Evolutionary conservation across 176 grass and related monocot species (phyloP), one percentile per base, ranked within the genome.

Genomic region (Coix lacrymajobi): DNA sequence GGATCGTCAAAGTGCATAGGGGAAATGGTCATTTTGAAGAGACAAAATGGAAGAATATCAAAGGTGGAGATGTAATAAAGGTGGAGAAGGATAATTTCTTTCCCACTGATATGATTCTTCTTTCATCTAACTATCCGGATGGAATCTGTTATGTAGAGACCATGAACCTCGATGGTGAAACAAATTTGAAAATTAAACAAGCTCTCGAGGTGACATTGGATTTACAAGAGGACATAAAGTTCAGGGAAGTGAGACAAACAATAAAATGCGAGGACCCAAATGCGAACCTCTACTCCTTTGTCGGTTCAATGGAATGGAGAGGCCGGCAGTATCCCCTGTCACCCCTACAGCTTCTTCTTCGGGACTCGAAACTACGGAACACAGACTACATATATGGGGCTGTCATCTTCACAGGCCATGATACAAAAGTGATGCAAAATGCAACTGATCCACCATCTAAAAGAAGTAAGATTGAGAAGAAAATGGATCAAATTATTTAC

Each of bases 91-190:
- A 99, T 82, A 83, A 85, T 69, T 99, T 96, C 78, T 99, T 99
- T 79, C 97, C 97, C 8, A 91, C 97, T 71, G 97, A 99, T 62
- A 91, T 99, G 81, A 83, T 96, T 87, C 91, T 99, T 49, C 93
- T 99, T 86, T 99, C 93, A 70, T 99, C 97, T 65, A 94, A 91
- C 78, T 96, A 96, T 89, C 85, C 91, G 2, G 93, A 99, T 78
- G 97, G 90, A 76, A 92, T 96, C 51, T 99, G 97, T 78, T 99
- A 99, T 84, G 97, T 99, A 67, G 97, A 99, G 89, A 99, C 97
- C 11, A 94, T 92, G 87, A 99, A 99, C 71, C 91, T 99, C 38
- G 97, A 99, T 76, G 97, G 97, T 38, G 97, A 99, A 83, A 99
- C 97, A 81, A 99, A 99, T 84, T 90, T 99, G 82, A 99, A 99